Percentiles rank a stretch among this genome's conserved stretches.
Conservation (phyloP, 2,329 filamentous ascomycete species). For the Botrytis medusae region DNA sequence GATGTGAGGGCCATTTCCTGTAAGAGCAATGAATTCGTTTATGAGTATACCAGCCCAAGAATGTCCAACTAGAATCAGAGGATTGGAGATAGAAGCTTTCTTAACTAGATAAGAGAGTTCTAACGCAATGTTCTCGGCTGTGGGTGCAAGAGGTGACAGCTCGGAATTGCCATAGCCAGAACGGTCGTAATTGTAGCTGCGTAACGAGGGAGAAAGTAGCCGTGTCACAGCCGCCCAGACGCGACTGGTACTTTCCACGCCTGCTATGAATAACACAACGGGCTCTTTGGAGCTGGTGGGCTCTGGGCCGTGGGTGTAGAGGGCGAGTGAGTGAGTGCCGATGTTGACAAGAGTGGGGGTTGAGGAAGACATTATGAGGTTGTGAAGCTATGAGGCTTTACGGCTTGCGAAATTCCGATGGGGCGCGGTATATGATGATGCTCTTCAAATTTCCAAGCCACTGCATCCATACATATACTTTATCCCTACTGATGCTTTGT, state of each 20-base stretch:
- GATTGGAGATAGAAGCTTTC: constrained; percentile 20
- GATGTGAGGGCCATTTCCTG: constrained; percentile 15
- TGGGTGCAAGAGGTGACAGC: constrained; percentile 24
- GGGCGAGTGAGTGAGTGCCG: constrained; percentile 28
- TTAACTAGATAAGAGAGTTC: constrained; percentile 28
- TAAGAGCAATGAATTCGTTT: constrained; percentile 26
- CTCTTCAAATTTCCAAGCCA: not conserved
- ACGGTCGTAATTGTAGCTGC: constrained; percentile 29
- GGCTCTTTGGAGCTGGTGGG: constrained; percentile 3
- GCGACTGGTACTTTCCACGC: constrained; percentile 12
- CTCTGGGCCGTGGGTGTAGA: constrained; percentile 27
- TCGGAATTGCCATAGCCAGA: constrained; percentile 26
- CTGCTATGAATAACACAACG: not conserved
- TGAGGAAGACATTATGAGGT: not conserved
- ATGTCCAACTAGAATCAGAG: constrained; percentile 29
- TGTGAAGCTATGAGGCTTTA: not conserved
- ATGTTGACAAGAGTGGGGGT: constrained; percentile 24
- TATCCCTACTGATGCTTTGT: not conserved
- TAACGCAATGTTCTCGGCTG: constrained; percentile 28
- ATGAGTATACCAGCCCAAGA: constrained; percentile 28
- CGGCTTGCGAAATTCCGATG: not conserved
- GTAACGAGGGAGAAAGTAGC: constrained; percentile 18
- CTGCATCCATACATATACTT: not conserved
- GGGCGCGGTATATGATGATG: not conserved
- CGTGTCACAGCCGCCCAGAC: constrained; percentile 26